These are phyloP conservation scores for Dendrocalamus sinicus DNA, from an alignment of 176 grass and related monocot genomes.

Conservation along the genomic window DNA sequence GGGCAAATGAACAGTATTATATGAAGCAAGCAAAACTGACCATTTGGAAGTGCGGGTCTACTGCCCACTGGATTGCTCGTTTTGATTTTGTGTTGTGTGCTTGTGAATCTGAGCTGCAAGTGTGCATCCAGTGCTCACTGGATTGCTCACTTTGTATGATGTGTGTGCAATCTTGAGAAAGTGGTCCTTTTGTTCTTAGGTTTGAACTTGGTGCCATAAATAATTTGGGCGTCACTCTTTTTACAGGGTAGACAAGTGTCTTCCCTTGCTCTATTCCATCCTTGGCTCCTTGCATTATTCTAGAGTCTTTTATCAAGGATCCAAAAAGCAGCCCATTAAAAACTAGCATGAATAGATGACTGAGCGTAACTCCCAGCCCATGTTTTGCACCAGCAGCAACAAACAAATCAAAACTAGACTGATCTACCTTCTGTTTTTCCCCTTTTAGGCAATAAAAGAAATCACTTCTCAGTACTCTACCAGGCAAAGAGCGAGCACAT, in stretches of 20 bases:
- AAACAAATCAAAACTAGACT: background rate
- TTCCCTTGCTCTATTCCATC: background rate
- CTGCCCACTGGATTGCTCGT: background rate
- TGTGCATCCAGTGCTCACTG: background rate
- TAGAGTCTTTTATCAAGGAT: background rate
- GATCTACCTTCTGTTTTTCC: background rate
- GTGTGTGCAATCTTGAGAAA: background rate
- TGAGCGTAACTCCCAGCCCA: background rate
- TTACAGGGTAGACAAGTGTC: too few species aligned
- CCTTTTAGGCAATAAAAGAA: background rate
- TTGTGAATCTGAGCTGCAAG: background rate
- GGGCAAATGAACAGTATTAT: too few species aligned
- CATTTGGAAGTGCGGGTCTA: background rate
- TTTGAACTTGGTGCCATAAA: conserved; percentile 15
- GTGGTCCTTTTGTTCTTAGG: background rate
- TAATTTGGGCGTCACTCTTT: background rate
- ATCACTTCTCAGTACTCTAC: background rate
- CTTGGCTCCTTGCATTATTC: background rate
- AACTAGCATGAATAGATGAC: background rate
- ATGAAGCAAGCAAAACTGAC: background rate
- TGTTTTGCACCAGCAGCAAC: background rate
- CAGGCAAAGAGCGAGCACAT: background rate
- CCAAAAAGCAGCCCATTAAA: background rate
- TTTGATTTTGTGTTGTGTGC: background rate
- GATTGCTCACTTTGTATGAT: background rate